Percentiles rank a stretch among this genome's conserved stretches.
These are phyloP conservation scores for Blastobotrys illinoisensis DNA, from an alignment of 1,139 yeast species.

Conservation along the genomic window DNA sequence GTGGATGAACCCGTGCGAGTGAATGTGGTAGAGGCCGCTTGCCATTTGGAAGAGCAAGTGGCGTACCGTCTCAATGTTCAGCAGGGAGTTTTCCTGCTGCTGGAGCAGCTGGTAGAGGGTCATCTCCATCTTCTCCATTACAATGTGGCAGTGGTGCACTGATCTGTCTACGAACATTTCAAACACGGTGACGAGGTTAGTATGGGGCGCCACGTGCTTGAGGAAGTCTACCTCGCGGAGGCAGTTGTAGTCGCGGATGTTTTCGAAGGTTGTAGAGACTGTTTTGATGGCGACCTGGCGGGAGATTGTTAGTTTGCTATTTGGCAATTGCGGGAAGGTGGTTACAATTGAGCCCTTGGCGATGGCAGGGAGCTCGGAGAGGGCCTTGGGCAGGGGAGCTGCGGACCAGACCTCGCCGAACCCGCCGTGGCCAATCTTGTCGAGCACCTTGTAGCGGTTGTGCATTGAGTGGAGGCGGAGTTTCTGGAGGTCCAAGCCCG, in stretches of 20 bases:
- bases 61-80: conserved; percentile 55
- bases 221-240: conserved; percentile 77
- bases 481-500: not conserved
- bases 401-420: conserved; percentile 72
- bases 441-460: conserved; percentile 46
- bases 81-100: conserved; percentile 42
- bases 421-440: conserved; percentile 66
- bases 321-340: not conserved
- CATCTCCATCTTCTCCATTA: conserved; percentile 86
- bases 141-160: conserved; percentile 60
- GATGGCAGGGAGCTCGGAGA: not conserved
- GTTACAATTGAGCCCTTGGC: not conserved
- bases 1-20: conserved; percentile 67
- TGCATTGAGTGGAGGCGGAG: conserved; percentile 21
- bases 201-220: conserved; percentile 63
- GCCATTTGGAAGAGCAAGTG: conserved; percentile 64
- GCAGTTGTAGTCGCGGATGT: conserved; percentile 51
- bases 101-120: conserved; percentile 55
- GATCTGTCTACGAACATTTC: conserved; percentile 71
- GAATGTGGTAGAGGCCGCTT: conserved; percentile 78
- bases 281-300: conserved; percentile 78
- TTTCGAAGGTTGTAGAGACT: conserved; percentile 51
- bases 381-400: conserved; percentile 8
- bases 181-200: conserved; percentile 62
- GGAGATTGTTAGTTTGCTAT: too few relatives aligned